These are phyloP conservation scores for Quercus rubra DNA, from an alignment of 306 rosid species.

Conservation along the genomic window DNA sequence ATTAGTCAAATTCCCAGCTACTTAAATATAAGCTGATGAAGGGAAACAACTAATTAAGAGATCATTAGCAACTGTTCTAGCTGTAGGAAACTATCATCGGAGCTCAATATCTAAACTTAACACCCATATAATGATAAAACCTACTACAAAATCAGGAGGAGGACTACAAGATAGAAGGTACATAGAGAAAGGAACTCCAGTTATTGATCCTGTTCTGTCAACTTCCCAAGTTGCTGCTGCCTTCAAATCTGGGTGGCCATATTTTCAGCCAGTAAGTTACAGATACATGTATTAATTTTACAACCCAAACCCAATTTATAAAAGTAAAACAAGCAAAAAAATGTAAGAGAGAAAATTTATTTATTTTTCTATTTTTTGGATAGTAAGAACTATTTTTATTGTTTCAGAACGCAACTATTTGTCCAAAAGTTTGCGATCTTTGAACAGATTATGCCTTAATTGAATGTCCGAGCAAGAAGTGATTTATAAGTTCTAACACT, in stretches of 20 bases:
- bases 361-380: neutral
- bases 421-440: neutral
- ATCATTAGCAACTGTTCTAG: slow-evolving; percentile 8
- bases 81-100: neutral
- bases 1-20: slow-evolving; percentile 17
- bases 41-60: neutral
- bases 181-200: slow-evolving; percentile 79
- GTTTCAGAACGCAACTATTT: neutral
- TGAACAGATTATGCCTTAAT: neutral
- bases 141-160: slow-evolving; percentile 12
- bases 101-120: neutral
- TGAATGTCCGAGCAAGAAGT: neutral
- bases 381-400: neutral
- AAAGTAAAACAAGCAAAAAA: neutral
- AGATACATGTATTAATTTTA: neutral
- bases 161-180: slow-evolving; percentile 83
- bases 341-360: neutral
- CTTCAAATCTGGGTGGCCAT: slow-evolving; percentile 61
- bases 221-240: slow-evolving; percentile 94
- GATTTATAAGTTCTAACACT: neutral
- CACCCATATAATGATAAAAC: neutral
- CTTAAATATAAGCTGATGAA: slow-evolving; percentile 1
- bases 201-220: slow-evolving; percentile 66
- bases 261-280: slow-evolving; percentile 9
- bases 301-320: neutral